Base-by-base conservation (phyloP, 257 asterid genomes). In the Anisodus tanguticus region DNA sequence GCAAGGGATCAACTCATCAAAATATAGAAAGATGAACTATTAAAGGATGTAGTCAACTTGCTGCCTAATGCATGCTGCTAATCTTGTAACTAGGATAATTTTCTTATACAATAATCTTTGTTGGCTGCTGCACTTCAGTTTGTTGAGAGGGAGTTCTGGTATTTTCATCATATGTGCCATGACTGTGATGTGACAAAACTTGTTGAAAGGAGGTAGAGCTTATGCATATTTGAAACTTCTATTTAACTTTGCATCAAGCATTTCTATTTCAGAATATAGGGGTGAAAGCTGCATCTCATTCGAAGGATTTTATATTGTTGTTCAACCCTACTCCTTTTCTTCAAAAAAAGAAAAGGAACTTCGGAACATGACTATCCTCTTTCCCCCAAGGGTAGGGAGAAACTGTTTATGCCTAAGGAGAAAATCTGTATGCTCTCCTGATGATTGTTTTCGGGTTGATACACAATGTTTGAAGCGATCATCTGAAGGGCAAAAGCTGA, bases 401-500 rank as follows among this genome's bases (percentile, higher is more conserved):
- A 69, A 69, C 76, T 13, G 51, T 37, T 68, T 39, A 69, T 39
- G 67, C 77, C 54, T 8, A 16, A 39, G 53, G 77, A 69, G 53
- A 69, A 41, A 45, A 41, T 69, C 53, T 1, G 39, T 10, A 69
- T 69, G 77, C 77, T 37, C 13, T 69, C 77, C 77, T 39, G 54
- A 69, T 69, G 53, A 69, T 39, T 15, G 26, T 69, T 39, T 69
- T 69, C 3, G 3, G 54, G 77, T 69, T 69, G 53, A 69, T 69
- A 53, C 77, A 39, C 53, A 69, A 8, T 15, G 53, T 69, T 69
- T 39, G 77, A 39, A 39, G 41, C 6, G 11, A 68, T 37, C 15
- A 68, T 68, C 76, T 69, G 54, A 39, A 69, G 54, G 77, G 77
- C 1, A 69, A 69, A 69, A 39, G 26, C 15, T 39, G 77, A 69